A percentile compares a stretch with the other conserved stretches of the same genome.
phyloP scores from a whole-genome alignment of 148 eudicot species.

The Vaccinium darrowii region DNA sequence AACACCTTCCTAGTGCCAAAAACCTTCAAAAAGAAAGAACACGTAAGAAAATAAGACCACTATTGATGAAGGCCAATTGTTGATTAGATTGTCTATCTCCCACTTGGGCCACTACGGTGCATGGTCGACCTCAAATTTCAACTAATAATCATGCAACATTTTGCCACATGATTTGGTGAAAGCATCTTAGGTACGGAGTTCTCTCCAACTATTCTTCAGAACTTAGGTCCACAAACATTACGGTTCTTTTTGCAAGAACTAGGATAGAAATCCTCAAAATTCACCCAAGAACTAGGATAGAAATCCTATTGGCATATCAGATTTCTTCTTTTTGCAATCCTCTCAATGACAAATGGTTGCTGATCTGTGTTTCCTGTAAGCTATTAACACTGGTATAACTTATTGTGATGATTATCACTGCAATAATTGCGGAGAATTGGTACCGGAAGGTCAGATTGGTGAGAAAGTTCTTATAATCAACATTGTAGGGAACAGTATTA shows the following conservation, averaged over 20 bases:
- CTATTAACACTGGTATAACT: neutral
- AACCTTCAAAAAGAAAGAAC: conserved; percentile 44
- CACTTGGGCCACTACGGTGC: neutral
- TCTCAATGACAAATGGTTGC: neutral
- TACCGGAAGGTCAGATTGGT: neutral
- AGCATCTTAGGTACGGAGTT: neutral
- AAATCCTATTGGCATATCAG: neutral
- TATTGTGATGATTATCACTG: neutral
- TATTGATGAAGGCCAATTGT: neutral
- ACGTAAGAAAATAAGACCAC: conserved; percentile 1
- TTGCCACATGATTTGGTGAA: neutral
- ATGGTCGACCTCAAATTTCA: neutral
- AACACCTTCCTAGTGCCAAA: conserved; percentile 71
- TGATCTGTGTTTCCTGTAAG: neutral
- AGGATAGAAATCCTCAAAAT: neutral
- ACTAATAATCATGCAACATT: neutral
- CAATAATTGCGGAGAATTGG: neutral
- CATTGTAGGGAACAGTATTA: neutral
- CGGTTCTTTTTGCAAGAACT: neutral
- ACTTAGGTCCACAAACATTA: neutral
- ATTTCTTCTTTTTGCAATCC: neutral
- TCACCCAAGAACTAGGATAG: neutral
- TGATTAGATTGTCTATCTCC: neutral
- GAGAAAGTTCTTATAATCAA: neutral
- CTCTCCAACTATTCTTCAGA: neutral